These are phyloP conservation scores for Symbiodinium natans DNA, from an alignment of 73 alveolate species.

Conservation along the genomic window DNA sequence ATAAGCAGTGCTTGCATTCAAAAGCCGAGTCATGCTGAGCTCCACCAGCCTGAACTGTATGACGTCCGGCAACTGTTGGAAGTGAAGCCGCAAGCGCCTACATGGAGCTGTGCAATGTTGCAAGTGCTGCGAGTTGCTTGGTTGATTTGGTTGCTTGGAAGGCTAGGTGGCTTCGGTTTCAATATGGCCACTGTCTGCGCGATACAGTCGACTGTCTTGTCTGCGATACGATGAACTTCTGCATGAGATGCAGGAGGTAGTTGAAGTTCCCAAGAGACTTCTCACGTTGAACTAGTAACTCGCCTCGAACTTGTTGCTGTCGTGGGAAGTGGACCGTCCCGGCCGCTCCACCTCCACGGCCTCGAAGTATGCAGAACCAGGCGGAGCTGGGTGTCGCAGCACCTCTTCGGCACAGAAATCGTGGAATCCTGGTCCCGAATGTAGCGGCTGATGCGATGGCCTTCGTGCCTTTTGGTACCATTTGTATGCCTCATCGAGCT, in stretches of 20 bases:
- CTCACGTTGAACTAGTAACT: not conserved
- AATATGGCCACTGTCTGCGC: too few relatives aligned
- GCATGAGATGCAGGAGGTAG: too few relatives aligned
- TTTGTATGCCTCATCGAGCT: slow-evolving; percentile 51
- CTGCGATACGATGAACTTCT: too few relatives aligned
- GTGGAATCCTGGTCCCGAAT: slow-evolving; percentile 14
- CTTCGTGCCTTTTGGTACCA: slow-evolving; percentile 17
- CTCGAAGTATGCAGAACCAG: slow-evolving; percentile 31
- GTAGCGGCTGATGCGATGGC: not conserved
- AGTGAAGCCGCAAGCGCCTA: not conserved
- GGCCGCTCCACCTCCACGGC: not conserved
- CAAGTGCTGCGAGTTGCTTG: too few relatives aligned
- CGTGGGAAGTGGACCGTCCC: not conserved
- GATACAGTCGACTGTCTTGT: too few relatives aligned
- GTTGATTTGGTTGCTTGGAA: too few relatives aligned
- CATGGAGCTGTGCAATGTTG: not conserved
- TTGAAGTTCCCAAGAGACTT: too few relatives aligned
- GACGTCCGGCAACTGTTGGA: slow-evolving; percentile 2
- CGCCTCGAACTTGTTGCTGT: slow-evolving; percentile 5
- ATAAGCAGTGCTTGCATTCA: too few relatives aligned
- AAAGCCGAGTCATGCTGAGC: too few relatives aligned
- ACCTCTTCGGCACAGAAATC: slow-evolving; percentile 68
- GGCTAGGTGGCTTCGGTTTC: too few relatives aligned
- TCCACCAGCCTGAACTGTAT: not conserved
- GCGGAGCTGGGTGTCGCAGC: slow-evolving; percentile 42